Percentiles rank a stretch among this genome's conserved stretches.
These are phyloP conservation scores for Pochonia chlamydosporia DNA, from an alignment of 2,329 filamentous ascomycete species.

Conservation along the genomic window DNA sequence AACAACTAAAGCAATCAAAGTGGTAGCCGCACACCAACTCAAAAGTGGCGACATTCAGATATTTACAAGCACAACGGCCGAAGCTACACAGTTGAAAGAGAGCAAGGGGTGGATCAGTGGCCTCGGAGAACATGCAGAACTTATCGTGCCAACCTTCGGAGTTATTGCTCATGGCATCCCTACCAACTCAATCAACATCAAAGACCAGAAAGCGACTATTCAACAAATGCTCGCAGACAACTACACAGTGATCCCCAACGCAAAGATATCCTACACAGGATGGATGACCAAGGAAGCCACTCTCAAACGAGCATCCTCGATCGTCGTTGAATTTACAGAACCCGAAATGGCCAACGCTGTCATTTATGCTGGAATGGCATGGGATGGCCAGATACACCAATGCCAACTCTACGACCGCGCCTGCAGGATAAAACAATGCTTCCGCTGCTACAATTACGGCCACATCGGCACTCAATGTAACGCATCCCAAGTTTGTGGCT, in stretches of 20 bases:
- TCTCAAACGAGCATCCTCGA: constrained; percentile 16
- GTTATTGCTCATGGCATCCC: constrained; percentile 19
- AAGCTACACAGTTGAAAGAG: too few species aligned
- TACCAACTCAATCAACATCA: constrained; percentile 21
- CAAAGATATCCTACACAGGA: constrained; percentile 18
- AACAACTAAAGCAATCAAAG: constrained; percentile 15
- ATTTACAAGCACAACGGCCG: constrained; percentile 15
- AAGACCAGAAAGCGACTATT: constrained; percentile 14
- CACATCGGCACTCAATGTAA: too few species aligned
- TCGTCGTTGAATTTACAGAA: constrained; percentile 14
- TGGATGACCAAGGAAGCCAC: constrained; percentile 18
- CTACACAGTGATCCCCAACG: constrained; percentile 16
- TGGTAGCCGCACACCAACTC: constrained; percentile 16
- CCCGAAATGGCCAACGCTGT: not conserved
- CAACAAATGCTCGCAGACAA: constrained; percentile 22
- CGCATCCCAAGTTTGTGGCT: constrained; percentile 17
- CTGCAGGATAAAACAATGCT: constrained; percentile 21
- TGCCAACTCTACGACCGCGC: constrained; percentile 19
- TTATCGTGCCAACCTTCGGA: constrained; percentile 9
- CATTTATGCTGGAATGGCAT: constrained; percentile 19
- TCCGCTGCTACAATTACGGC: constrained; percentile 18
- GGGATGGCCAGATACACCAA: constrained; percentile 14
- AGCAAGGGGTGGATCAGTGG: too few species aligned
- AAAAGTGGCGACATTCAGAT: constrained; percentile 19
- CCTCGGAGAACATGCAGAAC: constrained; percentile 3